Base-by-base conservation (phyloP, 768 basidiomycete species). In the Amanita muscaria region DNA sequence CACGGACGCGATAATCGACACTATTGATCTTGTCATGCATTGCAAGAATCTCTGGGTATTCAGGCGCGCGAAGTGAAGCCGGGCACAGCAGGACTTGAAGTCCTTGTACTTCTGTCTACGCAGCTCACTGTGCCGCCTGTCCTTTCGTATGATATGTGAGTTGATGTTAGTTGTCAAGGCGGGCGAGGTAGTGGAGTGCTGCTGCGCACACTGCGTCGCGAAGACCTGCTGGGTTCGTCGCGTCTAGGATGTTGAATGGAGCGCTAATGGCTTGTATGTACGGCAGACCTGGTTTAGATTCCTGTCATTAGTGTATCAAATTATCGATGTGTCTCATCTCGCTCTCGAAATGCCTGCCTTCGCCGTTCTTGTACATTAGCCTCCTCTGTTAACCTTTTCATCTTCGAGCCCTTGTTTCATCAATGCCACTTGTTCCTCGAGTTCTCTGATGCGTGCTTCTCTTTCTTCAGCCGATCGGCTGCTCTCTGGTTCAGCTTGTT, bases 311-410 rank as follows among this genome's bases (percentile, higher is more conserved):
- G n/a, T n/a, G n/a, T n/a, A n/a, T n/a, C n/a, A n/a, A n/a, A n/a
- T n/a, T n/a, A n/a, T n/a, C n/a, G n/a, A n/a, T n/a, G n/a, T n/a
- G n/a, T n/a, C n/a, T 82, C 78, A 49, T 81, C 76, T 5, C 79
- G 73, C 46, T 85, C 83, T 30, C 65, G 55, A 25, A 68, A 64
- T 38, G 81, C 83, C 29, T 64, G 64, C 18, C 74, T 64, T 49
- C 82, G 79, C 23, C 68, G 68, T 55, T 86, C 82, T 24, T 76
- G 67, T 15, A 72, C 68, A 49, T 83, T 81, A 2, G 78, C 67
- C 34, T 81, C 79, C 44, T 82, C 77, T 1, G 75, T 72, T 12
- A 66, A 53, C 10, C 79, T 70, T 73, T 57, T 88, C 87, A 38
- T 69, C 66, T 40, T 82, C 78, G 30, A 86, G 66, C 35, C 87